Percentiles rank a stretch among this genome's conserved stretches.
phyloP scores from a whole-genome alignment of 345 rosid species.

The Chamaenerion angustifolium region DNA sequence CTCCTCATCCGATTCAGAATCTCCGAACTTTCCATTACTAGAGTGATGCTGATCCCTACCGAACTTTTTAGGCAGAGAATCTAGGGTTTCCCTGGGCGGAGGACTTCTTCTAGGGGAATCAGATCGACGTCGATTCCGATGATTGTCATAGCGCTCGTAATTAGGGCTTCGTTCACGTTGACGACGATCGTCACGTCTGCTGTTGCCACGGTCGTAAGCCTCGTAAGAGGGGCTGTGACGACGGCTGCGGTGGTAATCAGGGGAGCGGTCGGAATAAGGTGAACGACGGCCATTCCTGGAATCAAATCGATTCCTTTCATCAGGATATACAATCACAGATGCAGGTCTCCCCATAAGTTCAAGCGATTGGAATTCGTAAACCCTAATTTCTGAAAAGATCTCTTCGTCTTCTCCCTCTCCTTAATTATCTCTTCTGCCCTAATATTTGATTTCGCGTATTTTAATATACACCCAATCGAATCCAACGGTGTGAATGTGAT shows the following conservation, averaged over 20 bases:
- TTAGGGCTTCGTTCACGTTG: slow-evolving; percentile 9
- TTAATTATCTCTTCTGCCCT: too few relatives aligned
- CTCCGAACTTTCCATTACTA: slow-evolving; percentile 33
- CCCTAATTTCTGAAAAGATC: too few relatives aligned
- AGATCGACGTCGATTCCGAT: slow-evolving; percentile 13
- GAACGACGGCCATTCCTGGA: slow-evolving; percentile 13
- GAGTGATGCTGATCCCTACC: slow-evolving; percentile 34
- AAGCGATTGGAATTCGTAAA: slow-evolving; percentile 1
- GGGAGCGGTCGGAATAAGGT: slow-evolving; percentile 18
- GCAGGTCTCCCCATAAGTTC: slow-evolving; percentile 20
- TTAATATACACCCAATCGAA: too few relatives aligned
- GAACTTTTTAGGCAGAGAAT: slow-evolving; percentile 41
- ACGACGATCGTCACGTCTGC: slow-evolving; percentile 6
- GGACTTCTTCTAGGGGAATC: slow-evolving; percentile 5
- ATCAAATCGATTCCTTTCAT: slow-evolving; percentile 11
- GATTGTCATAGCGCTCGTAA: slow-evolving; percentile 11
- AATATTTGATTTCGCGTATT: too few relatives aligned
- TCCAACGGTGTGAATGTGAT: too few relatives aligned
- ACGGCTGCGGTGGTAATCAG: slow-evolving; percentile 10
- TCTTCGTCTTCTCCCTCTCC: too few relatives aligned
- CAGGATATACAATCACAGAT: slow-evolving; percentile 17
- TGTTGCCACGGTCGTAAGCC: slow-evolving; percentile 10
- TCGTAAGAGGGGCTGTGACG: slow-evolving; percentile 22
- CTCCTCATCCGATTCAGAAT: slow-evolving; percentile 82
- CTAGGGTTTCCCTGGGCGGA: slow-evolving; percentile 10